Evolutionary conservation across 768 basidiomycete species (phyloP).

Genomic region (Ephemerocybe angulata): DNA sequence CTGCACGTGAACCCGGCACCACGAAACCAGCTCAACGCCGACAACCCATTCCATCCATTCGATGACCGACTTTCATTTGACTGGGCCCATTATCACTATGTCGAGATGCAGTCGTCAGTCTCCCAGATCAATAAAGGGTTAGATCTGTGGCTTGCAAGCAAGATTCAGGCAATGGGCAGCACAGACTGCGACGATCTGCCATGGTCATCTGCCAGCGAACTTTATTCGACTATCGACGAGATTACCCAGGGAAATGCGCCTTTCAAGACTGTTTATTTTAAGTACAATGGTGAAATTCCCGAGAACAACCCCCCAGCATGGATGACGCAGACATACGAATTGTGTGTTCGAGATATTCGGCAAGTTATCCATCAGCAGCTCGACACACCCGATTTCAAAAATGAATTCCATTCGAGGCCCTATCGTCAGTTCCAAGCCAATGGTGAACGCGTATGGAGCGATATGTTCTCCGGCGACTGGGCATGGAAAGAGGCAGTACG

Average conservation of each 20-base stretch:
- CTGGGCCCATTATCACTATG: conserved; percentile 20
- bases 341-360: conserved; percentile 16
- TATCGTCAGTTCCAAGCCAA: conserved; percentile 22
- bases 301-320: conserved; percentile 15
- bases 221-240: conserved; percentile 14
- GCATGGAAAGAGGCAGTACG: conserved; percentile 30
- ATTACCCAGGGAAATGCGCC: conserved; percentile 16
- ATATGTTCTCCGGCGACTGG: conserved; percentile 37
- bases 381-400: conserved; percentile 11
- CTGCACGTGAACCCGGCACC: background rate
- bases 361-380: conserved; percentile 20
- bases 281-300: conserved; percentile 14
- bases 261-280: conserved; percentile 13
- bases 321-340: conserved; percentile 23
- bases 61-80: conserved; percentile 15
- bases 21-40: background rate
- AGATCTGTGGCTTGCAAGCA: conserved; percentile 17
- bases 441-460: conserved; percentile 22
- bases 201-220: conserved; percentile 10
- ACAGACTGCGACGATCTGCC: background rate
- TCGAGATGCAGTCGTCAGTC: conserved; percentile 15
- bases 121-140: conserved; percentile 16
- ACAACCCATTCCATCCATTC: conserved; percentile 10
- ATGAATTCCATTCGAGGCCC: conserved; percentile 17
- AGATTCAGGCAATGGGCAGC: conserved; percentile 5